Evolutionary conservation across 495 filamentous ascomycete species (phyloP).

Genomic region (Annulohypoxylon nitens): DNA sequence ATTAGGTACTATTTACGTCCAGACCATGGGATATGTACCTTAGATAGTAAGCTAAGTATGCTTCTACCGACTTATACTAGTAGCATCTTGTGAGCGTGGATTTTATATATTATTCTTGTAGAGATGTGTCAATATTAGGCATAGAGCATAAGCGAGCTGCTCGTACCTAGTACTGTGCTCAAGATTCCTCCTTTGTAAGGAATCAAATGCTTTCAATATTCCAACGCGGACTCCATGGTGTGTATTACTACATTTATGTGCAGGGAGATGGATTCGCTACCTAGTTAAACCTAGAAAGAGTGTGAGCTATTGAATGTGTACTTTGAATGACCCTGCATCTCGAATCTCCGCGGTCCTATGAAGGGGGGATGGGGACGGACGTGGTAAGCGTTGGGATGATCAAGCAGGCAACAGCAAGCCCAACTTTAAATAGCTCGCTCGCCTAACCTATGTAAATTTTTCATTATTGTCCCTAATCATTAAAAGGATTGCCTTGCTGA

Average conservation of each 20-base stretch:
- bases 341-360: background rate
- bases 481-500: background rate
- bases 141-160: background rate
- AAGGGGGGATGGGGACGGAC: background rate
- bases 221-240: background rate
- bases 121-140: background rate
- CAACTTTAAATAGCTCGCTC: background rate
- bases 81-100: background rate
- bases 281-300: background rate
- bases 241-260: background rate
- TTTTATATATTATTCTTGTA: background rate
- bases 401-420: background rate
- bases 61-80: background rate
- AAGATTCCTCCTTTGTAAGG: background rate
- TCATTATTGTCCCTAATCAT: background rate
- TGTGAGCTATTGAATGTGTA: background rate
- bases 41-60: background rate
- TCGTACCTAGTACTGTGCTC: background rate
- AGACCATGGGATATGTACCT: background rate
- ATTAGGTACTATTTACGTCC: background rate
- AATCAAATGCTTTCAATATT: background rate
- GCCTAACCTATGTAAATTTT: background rate
- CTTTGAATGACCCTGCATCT: background rate
- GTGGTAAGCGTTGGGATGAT: background rate
- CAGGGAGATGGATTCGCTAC: background rate